Percentiles rank a stretch among this genome's conserved stretches.
phyloP scores from a whole-genome alignment of 257 asterid genomes.

The Striga asiatica region DNA sequence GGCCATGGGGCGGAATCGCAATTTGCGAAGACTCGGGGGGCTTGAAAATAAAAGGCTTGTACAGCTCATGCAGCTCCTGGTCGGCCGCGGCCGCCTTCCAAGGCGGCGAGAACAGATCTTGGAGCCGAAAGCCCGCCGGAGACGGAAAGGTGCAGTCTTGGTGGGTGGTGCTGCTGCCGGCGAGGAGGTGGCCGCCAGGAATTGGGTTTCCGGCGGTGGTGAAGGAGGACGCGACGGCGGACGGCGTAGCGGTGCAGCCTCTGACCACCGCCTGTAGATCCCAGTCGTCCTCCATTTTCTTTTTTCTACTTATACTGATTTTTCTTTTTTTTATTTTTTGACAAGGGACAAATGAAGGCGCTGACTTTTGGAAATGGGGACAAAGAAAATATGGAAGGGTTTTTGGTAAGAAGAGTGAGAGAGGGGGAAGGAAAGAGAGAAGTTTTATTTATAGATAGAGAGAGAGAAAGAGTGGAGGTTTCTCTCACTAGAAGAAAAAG shows the following conservation, averaged over 20 bases:
- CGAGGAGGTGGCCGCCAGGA: conserved; percentile 3
- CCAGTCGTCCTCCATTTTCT: conserved; percentile 86
- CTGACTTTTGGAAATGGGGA: conserved; percentile 31
- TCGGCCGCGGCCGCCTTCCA: conserved; percentile 15
- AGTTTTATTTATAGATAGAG: conserved; percentile 26
- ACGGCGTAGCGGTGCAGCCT: conserved; percentile 55
- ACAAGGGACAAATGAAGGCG: conserved; percentile 35
- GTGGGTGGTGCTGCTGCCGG: conserved; percentile 3
- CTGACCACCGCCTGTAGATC: conserved; percentile 92
- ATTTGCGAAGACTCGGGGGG: conserved; percentile 17
- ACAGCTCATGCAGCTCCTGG: conserved; percentile 45
- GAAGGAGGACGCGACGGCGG: conserved; percentile 29
- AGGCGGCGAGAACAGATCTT: conserved; percentile 37
- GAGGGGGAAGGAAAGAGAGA: not conserved
- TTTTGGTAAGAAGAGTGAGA: conserved; percentile 14
- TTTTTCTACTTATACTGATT: too few species aligned
- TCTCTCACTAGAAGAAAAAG: conserved; percentile 17
- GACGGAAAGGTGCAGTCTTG: conserved; percentile 27
- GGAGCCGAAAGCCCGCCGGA: not conserved
- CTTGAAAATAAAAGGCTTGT: conserved; percentile 43
- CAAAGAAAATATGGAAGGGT: conserved; percentile 8
- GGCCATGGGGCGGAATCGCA: conserved; percentile 22
- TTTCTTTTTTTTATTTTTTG: not conserved
- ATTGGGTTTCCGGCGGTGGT: conserved; percentile 13
- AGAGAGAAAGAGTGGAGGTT: not conserved